Percentiles rank a stretch among this genome's conserved stretches.
phyloP scores from a whole-genome alignment of 192 early-diverging fungal species.

The Mortierella antarctica region DNA sequence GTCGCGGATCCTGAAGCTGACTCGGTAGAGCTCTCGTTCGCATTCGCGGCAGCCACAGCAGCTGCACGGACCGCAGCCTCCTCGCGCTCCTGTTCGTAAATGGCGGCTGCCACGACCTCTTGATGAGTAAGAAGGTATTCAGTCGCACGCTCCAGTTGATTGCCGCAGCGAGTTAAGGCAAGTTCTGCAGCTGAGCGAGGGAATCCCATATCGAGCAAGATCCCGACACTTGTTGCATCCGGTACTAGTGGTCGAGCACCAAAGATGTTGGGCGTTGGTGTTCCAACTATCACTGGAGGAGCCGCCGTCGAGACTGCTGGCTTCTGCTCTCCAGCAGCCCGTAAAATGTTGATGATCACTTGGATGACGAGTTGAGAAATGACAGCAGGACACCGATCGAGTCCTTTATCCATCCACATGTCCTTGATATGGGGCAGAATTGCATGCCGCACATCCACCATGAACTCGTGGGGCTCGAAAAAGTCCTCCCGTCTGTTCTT shows the following conservation, averaged over 20 bases:
- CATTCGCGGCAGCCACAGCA: constrained; percentile 53
- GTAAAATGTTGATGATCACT: constrained; percentile 75
- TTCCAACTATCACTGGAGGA: constrained; percentile 13
- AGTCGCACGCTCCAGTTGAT: constrained; percentile 82
- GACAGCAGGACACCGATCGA: constrained; percentile 62
- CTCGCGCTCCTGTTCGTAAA: constrained; percentile 52
- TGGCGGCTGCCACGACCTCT: constrained; percentile 56
- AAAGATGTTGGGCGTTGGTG: constrained; percentile 46
- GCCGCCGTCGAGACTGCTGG: constrained; percentile 41
- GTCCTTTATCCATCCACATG: constrained; percentile 72
- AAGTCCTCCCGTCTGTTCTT: constrained; percentile 65
- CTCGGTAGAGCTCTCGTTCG: not conserved
- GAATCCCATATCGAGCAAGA: constrained; percentile 91
- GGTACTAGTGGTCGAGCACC: constrained; percentile 61
- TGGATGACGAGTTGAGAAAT: constrained; percentile 70
- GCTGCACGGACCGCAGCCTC: constrained; percentile 52
- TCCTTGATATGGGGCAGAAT: constrained; percentile 69
- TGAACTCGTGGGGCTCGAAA: constrained; percentile 80
- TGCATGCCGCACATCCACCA: constrained; percentile 70
- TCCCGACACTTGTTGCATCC: constrained; percentile 72
- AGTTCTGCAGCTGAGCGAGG: constrained; percentile 77
- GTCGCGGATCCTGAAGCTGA: constrained; percentile 7
- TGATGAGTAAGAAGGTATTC: constrained; percentile 87
- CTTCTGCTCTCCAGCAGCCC: constrained; percentile 76
- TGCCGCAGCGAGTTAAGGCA: constrained; percentile 81